Base-by-base conservation (phyloP, 768 basidiomycete genomes). In the Epithele typhae region DNA sequence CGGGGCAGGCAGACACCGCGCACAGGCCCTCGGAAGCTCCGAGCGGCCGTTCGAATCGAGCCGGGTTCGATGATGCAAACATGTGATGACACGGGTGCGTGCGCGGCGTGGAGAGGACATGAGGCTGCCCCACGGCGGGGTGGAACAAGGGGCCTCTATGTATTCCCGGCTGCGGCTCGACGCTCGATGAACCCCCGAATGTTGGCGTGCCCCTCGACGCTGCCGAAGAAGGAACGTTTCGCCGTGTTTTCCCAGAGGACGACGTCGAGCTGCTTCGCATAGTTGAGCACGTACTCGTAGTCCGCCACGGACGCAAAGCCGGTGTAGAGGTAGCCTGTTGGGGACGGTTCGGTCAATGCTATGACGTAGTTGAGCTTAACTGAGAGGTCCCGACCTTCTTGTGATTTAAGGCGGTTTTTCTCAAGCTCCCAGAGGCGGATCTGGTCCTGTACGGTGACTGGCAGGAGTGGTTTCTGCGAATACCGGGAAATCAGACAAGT, bases 371-470 rank as follows among this genome's bases (percentile, higher is more conserved):
- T 48, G 51, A 52, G 51, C 34, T 44, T 45, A 48, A 42, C 45
- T 43, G 48, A 40, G 39, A 49, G 45, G 48, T 47, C 27, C 63
- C 69, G 47, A 92, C 94, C 92, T 77, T 95, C 89, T 63, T 83
- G 75, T 34, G 88, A 84, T 59, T 88, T 86, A 9, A 98, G 72
- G 43, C 96, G 80, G 63, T 96, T 93, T 66, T 87, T 80, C 70
- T 98, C 96, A 36, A 94, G 74, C 66, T 99, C 94, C 93, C 96
- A 99, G 15, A 98, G 74, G 47, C 95, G 83, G 51, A 99, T 89
- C 67, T 98, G 95, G 68, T 99, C 95, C 61, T 96, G 93, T 0
- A 99, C 95, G 0, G 96, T 98, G 36, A 96, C 92, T 23, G 96
- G 95, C 19, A 99, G 73, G 12, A 98, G 71, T 8, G 94, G 94